Base-by-base conservation (phyloP, 2,329 filamentous ascomycete genomes). In the Trichoderma arundinaceum region DNA sequence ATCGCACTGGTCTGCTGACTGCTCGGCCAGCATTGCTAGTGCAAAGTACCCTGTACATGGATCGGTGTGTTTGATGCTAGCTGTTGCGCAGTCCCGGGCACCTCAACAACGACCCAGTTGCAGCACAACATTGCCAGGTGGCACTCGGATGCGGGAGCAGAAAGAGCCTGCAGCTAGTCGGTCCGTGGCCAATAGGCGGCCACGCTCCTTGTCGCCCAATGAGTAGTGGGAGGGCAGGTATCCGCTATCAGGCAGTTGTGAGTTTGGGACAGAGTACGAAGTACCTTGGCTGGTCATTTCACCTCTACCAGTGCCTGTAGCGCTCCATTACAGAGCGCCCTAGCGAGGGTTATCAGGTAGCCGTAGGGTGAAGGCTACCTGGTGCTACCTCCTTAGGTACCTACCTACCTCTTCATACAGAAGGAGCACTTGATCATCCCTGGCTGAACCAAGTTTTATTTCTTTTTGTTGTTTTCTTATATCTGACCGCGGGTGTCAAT, bases 101-200 rank as follows among this genome's bases (percentile, higher is more conserved):
- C 32, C 35, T 48, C 38, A 10, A 28, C 38, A 17, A 35, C 59
- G 48, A n/a, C 59, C 59, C 59, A 62, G 35, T 33, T 53, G 49
- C 59, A 66, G 49, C 64, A 61, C 59, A 63, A 64, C 64, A 51
- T 64, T 57, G 65, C 65, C 65, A 66, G 64, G 64, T 66, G 64
- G 64, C 64, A 66, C 62, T 46, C 51, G 49, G 59, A 46, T 28
- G 44, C 52, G 49, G 28, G 51, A 61, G 59, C 52, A 64, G 58
- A 48, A 61, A 48, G 61, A 54, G 51, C 61, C 62, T 65, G 46
- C 62, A 49, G 51, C 61, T 58, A 57, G 38, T 65, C 52, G 53
- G 62, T n/a, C 52, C 62, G 46, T 35, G 12, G 38, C 53, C 62
- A 58, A 65, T 65, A 10, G 62, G 41, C 62, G 53, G 12, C 22